Evolutionary conservation across 768 basidiomycete genomes (phyloP).

Genomic region (Lactarius evosmus): DNA sequence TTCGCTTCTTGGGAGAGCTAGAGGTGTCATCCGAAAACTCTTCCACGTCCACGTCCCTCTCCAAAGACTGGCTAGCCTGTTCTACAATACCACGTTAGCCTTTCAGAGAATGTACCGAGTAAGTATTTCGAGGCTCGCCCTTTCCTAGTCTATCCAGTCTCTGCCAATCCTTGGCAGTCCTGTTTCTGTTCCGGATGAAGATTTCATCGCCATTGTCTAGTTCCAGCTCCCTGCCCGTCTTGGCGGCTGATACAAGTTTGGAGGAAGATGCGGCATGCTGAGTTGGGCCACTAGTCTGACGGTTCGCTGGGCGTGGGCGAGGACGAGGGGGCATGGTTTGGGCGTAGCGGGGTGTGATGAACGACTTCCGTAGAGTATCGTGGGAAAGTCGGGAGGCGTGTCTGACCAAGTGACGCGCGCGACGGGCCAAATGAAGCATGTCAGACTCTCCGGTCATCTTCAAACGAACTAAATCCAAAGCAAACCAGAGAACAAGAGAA

Average conservation of each 20-base stretch:
- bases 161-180: conserved; percentile 56
- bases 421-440: conserved; percentile 26
- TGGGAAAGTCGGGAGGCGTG: conserved; percentile 12
- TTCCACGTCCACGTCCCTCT: conserved; percentile 30
- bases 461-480: conserved; percentile 43
- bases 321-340: conserved; percentile 27
- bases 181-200: conserved; percentile 64
- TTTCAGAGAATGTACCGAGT: not conserved
- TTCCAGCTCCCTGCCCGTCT: conserved; percentile 29
- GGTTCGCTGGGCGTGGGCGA: conserved; percentile 27
- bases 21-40: conserved; percentile 12
- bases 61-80: conserved; percentile 10
- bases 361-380: conserved; percentile 13
- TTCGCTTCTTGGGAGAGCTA: conserved; percentile 25
- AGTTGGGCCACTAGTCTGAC: conserved; percentile 12
- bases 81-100: conserved; percentile 15
- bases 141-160: conserved; percentile 54
- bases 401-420: not conserved
- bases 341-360: conserved; percentile 1
- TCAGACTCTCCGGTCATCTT: conserved; percentile 39
- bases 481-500: conserved; percentile 40
- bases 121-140: conserved; percentile 40
- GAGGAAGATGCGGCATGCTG: conserved; percentile 21
- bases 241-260: conserved; percentile 13
- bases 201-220: conserved; percentile 60